Base-by-base conservation (phyloP, 352 stramenopile species). In the Pythium guiyangense region DNA sequence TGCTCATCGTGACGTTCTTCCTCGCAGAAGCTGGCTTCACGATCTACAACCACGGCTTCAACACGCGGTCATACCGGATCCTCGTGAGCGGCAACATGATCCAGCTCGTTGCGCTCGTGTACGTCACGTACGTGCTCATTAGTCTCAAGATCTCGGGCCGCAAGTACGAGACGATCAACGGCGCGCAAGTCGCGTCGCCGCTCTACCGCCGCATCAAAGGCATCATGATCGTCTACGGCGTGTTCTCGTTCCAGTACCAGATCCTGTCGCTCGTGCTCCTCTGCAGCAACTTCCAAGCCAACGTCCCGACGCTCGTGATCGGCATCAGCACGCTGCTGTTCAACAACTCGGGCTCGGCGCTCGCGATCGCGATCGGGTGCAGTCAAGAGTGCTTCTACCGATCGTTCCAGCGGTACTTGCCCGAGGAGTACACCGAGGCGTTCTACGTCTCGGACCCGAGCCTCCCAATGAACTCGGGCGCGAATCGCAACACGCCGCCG, bases 181-280 rank as follows among this genome's bases (percentile, higher is more conserved):
- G 76, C 42, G 55, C 55, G 2, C 61, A 74, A 39, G 74, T 83
- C 5, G 45, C 71, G 49, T 86, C 77, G 1, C 78, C 76, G 6
- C 62, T 86, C 6, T 88, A 88, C 57, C 67, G 69, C 8, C 75
- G 76, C 50, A 70, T 86, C 60, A 79, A 79, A 48, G 63, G 65
- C 49, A 85, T 87, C 64, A 80, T 87, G 77, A 53, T 84, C 45
- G 71, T 82, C 46, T 82, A 74, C 58, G 62, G 66, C 17, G 22
- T 69, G 12, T 80, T 78, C 52, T 69, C 66, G 27, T 73, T 77
- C 52, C 73, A 81, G 63, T 79, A 79, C 56, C 62, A 76, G 42
- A 48, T 77, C n/a, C 29, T 77, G 17, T 77, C 70, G 31, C 54
- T 81, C 40, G 66, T 81, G 35, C 42, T 81, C 54, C 56, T 84